phyloP scores from a whole-genome alignment of 129 eudicot species.

The Centrapalus pauciflorus region DNA sequence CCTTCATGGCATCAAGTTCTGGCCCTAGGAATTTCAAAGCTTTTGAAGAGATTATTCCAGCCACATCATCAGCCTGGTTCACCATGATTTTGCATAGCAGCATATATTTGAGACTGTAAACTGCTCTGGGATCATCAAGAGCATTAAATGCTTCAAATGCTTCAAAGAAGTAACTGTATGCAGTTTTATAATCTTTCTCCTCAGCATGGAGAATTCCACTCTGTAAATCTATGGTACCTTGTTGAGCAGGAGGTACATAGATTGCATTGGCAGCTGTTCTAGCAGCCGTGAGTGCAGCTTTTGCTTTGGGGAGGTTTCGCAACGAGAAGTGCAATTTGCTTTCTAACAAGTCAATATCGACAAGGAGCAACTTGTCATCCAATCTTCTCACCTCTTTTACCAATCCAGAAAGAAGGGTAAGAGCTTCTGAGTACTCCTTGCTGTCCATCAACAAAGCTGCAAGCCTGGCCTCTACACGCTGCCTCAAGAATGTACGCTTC shows the following conservation, averaged over 20 bases:
- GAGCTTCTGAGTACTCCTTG: slow-evolving; percentile 46
- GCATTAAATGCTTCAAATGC: slow-evolving; percentile 72
- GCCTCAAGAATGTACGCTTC: slow-evolving; percentile 53
- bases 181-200: slow-evolving; percentile 62
- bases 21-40: slow-evolving; percentile 66
- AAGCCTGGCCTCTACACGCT: slow-evolving; percentile 40
- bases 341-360: slow-evolving; percentile 55
- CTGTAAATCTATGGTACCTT: slow-evolving; percentile 53
- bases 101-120: slow-evolving; percentile 72
- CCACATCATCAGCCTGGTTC: slow-evolving; percentile 65
- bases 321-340: slow-evolving; percentile 56
- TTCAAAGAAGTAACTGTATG: slow-evolving; percentile 63
- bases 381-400: slow-evolving; percentile 45
- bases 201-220: slow-evolving; percentile 57
- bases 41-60: slow-evolving; percentile 65
- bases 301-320: slow-evolving; percentile 49
- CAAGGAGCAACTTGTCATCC: slow-evolving; percentile 47
- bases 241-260: slow-evolving; percentile 66
- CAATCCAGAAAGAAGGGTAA: slow-evolving; percentile 40
- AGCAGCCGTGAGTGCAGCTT: slow-evolving; percentile 65
- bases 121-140: slow-evolving; percentile 57
- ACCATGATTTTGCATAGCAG: slow-evolving; percentile 62
- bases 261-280: slow-evolving; percentile 76
- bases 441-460: slow-evolving; percentile 42
- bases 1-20: slow-evolving; percentile 74